Percentiles rank a stretch among this genome's conserved stretches.
phyloP scores from a whole-genome alignment of 495 filamentous ascomycete species.

The Neurospora sp. region DNA sequence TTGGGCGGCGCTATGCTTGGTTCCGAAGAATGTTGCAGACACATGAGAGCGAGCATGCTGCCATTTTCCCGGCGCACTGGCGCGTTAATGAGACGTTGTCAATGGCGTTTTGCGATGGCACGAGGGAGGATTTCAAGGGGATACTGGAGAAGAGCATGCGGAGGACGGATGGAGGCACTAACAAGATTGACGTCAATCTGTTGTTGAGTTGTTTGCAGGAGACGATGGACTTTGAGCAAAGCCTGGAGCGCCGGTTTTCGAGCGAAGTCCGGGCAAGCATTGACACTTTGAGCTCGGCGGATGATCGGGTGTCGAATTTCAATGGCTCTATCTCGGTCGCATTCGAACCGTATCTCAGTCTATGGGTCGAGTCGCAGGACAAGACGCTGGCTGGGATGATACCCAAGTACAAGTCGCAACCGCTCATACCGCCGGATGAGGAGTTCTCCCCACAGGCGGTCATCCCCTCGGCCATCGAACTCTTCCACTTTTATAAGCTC shows the following conservation, averaged over 20 bases:
- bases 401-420: constrained; percentile 79
- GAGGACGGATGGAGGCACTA: constrained; percentile 49
- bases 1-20: constrained; percentile 90
- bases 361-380: constrained; percentile 96
- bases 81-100: constrained; percentile 84
- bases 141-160: constrained; percentile 83
- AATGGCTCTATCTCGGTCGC: constrained; percentile 91
- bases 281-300: constrained; percentile 75
- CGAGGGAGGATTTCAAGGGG: constrained; percentile 86
- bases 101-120: constrained; percentile 89
- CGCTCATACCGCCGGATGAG: constrained; percentile 70
- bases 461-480: constrained; percentile 85
- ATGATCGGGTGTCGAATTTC: constrained; percentile 69
- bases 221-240: constrained; percentile 94
- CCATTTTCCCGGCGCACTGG: constrained; percentile 82
- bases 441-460: constrained; percentile 88
- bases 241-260: constrained; percentile 72
- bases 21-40: constrained; percentile 92
- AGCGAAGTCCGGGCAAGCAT: constrained; percentile 73
- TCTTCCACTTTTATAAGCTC: constrained; percentile 92
- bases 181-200: constrained; percentile 82
- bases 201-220: constrained; percentile 89
- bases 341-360: constrained; percentile 90
- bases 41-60: constrained; percentile 87
- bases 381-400: constrained; percentile 78